A percentile compares a stretch with the other conserved stretches of the same genome.
Conservation (phyloP, 345 rosid genomes). For the Diplotaxis tenuifolia region DNA sequence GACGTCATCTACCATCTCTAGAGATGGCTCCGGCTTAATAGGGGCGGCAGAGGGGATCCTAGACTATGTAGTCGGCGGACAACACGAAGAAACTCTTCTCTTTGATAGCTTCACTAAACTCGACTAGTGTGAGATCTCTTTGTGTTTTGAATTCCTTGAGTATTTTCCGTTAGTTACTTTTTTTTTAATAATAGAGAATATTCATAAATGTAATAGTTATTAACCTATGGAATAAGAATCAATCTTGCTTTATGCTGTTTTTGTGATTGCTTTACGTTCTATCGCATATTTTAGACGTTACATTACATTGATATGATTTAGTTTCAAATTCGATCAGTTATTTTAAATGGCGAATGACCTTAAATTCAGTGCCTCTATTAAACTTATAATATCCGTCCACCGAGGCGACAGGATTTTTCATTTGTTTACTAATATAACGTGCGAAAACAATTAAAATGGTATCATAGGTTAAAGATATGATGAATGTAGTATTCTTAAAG, state of each 20-base stretch:
- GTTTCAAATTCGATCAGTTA: background rate
- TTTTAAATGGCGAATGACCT: background rate
- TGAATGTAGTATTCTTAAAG: background rate
- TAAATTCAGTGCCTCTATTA: conserved; percentile 7
- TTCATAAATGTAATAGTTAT: conserved; percentile 24
- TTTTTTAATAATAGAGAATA: background rate
- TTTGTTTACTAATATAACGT: background rate
- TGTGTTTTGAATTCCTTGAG: background rate
- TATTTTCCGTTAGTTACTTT: conserved; percentile 6
- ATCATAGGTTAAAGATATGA: background rate
- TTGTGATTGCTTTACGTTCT: background rate
- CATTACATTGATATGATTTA: background rate
- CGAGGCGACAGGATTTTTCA: conserved; percentile 16
- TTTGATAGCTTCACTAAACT: conserved; percentile 32
- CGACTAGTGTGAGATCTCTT: conserved; percentile 28
- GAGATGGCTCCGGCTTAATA: conserved; percentile 42
- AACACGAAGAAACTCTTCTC: conserved; percentile 39
- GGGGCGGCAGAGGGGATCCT: conserved; percentile 68
- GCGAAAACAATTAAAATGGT: background rate
- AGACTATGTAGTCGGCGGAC: conserved; percentile 74
- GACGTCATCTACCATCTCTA: conserved; percentile 25
- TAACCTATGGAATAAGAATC: conserved; percentile 18
- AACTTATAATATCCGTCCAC: conserved; percentile 16
- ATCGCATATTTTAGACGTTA: conserved; percentile 10
- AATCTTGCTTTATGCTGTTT: conserved; percentile 8